These are phyloP conservation scores for Oryza glumipatula DNA, from an alignment of 176 grass and related monocot genomes.

Conservation along the genomic window DNA sequence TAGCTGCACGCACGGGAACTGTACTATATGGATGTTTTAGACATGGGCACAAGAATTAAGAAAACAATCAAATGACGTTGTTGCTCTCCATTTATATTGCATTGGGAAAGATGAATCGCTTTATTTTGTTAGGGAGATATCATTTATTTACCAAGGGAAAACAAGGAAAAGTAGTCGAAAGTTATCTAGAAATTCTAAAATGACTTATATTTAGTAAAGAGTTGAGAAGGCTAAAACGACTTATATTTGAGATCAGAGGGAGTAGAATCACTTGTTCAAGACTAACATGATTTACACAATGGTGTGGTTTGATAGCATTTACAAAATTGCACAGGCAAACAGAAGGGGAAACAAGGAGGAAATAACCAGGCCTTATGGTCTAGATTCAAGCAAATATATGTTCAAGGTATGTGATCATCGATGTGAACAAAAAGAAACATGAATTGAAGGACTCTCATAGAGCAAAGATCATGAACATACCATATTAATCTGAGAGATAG, in stretches of 20 bases:
- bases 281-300: not conserved
- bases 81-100: no score
- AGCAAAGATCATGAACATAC: constrained; percentile 3
- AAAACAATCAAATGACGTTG: no score
- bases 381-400: not conserved
- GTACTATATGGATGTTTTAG: not conserved
- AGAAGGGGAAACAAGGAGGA: no score
- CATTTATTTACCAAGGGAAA: no score
- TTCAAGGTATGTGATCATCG: constrained; percentile 14
- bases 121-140: no score
- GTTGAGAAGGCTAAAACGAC: no score
- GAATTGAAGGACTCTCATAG: not conserved
- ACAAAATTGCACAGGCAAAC: not conserved
- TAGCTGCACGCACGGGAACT: not conserved
- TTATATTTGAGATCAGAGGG: no score
- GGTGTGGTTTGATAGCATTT: not conserved
- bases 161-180: no score
- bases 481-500: constrained; percentile 22
- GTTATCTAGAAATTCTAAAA: no score
- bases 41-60: no score
- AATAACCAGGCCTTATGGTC: not conserved
- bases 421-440: constrained; percentile 6
- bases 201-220: no score
- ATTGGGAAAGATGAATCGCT: no score
- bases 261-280: not conserved